phyloP scores from a whole-genome alignment of 306 rosid genomes.

The Cucumis cinereus region DNA sequence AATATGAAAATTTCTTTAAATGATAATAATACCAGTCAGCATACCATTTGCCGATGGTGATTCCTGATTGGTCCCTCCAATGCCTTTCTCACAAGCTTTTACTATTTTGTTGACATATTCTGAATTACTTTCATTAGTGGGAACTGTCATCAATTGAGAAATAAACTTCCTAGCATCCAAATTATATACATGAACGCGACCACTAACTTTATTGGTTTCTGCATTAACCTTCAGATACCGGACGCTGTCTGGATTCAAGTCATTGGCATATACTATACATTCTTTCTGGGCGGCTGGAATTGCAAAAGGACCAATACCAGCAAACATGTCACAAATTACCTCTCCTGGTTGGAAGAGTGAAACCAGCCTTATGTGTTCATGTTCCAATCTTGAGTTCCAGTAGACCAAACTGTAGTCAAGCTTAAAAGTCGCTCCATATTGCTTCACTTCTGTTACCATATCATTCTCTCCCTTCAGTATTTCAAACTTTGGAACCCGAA shows the following conservation, averaged over 20 bases:
- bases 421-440: conserved; percentile 78
- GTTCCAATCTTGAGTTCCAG: conserved; percentile 97
- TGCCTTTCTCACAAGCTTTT: conserved; percentile 24
- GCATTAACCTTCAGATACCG: conserved; percentile 74
- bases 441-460: conserved; percentile 91
- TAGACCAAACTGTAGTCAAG: conserved; percentile 88
- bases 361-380: conserved; percentile 79
- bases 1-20: neutral
- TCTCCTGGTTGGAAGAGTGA: conserved; percentile 76
- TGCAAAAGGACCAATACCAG: conserved; percentile 96
- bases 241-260: conserved; percentile 77
- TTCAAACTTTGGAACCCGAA: conserved; percentile 88
- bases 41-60: conserved; percentile 27
- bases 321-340: conserved; percentile 78
- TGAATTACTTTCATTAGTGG: conserved; percentile 27
- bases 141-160: conserved; percentile 48
- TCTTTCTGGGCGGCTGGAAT: conserved; percentile 95
- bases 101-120: conserved; percentile 11
- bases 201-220: conserved; percentile 60
- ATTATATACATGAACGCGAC: conserved; percentile 45
- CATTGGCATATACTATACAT: conserved; percentile 84
- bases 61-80: conserved; percentile 19
- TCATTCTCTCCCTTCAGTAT: conserved; percentile 62
- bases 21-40: conserved; percentile 27
- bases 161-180: conserved; percentile 84